Evolutionary conservation across 371 early-diverging fungal genomes (phyloP), one percentile per base, ranked within the genome.

Genomic region (Caulochytrium protostelioides): DNA sequence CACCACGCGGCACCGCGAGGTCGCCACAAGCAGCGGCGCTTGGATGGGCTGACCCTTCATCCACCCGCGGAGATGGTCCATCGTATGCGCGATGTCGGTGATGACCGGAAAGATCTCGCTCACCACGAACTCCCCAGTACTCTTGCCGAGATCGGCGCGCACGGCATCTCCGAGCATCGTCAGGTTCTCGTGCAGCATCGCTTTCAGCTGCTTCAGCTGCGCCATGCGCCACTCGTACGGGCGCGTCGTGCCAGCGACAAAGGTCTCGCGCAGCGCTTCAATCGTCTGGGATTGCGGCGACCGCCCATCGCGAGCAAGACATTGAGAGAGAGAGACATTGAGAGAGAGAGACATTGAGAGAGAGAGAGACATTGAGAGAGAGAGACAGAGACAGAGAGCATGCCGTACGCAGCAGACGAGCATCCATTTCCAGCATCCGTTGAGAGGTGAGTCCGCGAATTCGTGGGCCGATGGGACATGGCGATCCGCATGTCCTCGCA

Each of bases 131-230:
- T 70, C 59, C 9, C 12, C 32, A 25, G 5, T 62, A 55, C 43
- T 72, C 69, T 42, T 5, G 19, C 22, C 22, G 10, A 15, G 32
- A 5, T n/a, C 16, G 24, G 4, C 26, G 16, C 15, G 7, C 16
- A 17, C 16, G 6, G 16, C 7, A 6, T 9, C 14, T 23, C 6
- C 3, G n/a, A 12, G 41, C 25, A 25, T 22, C 15, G 16, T 12
- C 9, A 27, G 16, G 38, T 85, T 74, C 24, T 85, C 79, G 29
- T 65, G 50, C 30, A 78, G 28, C 39, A 79, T 50, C 13, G 59
- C 41, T 31, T 66, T 55, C 21, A 89, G 41, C 19, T 55, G 62
- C 22, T 67, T 59, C 20, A 86, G 59, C 44, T 83, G 82, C 21
- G 54, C 44, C 33, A 70, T 72, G 39, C 86, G 70, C 52, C 54